Conservation (phyloP, 1,139 yeast genomes). For the Trichomonascaceae sp. region DNA sequence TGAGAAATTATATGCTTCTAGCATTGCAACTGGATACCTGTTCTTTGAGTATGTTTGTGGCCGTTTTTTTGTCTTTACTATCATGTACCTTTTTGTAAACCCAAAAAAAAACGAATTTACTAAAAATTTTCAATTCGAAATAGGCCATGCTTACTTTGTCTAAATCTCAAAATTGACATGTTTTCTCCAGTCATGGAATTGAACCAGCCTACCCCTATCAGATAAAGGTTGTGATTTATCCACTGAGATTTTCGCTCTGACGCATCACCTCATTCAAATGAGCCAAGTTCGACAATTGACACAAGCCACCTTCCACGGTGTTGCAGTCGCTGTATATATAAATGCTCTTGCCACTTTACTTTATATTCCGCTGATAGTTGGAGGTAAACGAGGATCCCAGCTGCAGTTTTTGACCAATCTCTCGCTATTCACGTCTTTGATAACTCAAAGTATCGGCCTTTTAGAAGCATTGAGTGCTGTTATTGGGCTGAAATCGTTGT, state of each 20-base stretch:
- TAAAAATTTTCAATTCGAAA: no score
- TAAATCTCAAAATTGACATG: no score
- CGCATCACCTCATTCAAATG: not conserved
- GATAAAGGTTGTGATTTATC: not conserved
- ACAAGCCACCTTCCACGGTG: not conserved
- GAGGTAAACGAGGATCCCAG: slow-evolving; percentile 25
- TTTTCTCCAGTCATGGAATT: no score
- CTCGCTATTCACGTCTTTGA: slow-evolving; percentile 23
- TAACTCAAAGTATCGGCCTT: slow-evolving; percentile 25
- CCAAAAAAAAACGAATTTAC: no score
- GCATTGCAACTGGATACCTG: not conserved
- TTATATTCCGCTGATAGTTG: slow-evolving; percentile 8
- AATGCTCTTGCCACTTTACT: not conserved
- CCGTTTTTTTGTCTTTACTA: no score
- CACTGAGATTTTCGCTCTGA: not conserved
- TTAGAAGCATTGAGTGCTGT: slow-evolving; percentile 22
- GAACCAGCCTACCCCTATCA: no score
- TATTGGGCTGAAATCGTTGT: slow-evolving; percentile 16
- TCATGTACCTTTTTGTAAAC: no score
- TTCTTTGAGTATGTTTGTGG: not conserved
- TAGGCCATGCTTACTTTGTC: no score
- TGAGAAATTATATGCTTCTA: not conserved
- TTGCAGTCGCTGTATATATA: slow-evolving; percentile 5
- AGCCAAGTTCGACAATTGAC: not conserved
- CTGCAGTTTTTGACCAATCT: slow-evolving; percentile 31